phyloP scores from a whole-genome alignment of 2,329 filamentous ascomycete species.

The Leptodontidium sp. region DNA sequence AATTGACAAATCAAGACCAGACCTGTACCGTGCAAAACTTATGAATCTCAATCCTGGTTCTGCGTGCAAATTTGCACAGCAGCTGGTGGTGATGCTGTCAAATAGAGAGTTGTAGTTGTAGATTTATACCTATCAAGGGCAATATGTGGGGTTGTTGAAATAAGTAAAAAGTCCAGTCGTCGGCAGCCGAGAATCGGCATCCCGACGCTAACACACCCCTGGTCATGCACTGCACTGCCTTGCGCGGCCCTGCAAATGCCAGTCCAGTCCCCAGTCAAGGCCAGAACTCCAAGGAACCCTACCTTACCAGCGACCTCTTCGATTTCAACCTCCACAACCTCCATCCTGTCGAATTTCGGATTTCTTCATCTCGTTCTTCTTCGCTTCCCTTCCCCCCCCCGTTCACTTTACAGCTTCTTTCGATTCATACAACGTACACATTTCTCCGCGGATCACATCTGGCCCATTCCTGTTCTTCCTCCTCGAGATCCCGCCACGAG shows the following conservation, averaged over 20 bases:
- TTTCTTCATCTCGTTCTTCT: neutral
- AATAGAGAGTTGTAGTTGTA: neutral
- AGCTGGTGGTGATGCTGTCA: neutral
- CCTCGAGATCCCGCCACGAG: slow-evolving; percentile 2
- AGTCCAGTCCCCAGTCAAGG: neutral
- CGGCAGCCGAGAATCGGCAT: slow-evolving; percentile 8
- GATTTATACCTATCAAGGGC: neutral
- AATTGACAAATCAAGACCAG: neutral
- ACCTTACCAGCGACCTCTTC: no score
- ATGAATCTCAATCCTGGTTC: neutral
- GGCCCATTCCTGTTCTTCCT: slow-evolving; percentile 11
- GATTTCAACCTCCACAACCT: neutral
- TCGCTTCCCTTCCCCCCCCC: neutral
- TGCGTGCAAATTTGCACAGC: neutral
- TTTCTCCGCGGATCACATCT: neutral
- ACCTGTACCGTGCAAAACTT: neutral
- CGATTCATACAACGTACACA: neutral
- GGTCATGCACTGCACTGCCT: neutral
- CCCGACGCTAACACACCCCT: slow-evolving; percentile 1
- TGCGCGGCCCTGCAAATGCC: neutral
- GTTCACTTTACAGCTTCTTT: neutral
- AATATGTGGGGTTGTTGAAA: neutral
- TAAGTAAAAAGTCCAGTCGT: neutral
- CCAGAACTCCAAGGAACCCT: slow-evolving; percentile 11
- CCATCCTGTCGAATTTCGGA: neutral